A percentile compares a stretch with the other conserved stretches of the same genome.
These are phyloP conservation scores for Phaeosphaeria sp. DNA, from an alignment of 2,329 filamentous ascomycete species.

Conservation along the genomic window DNA sequence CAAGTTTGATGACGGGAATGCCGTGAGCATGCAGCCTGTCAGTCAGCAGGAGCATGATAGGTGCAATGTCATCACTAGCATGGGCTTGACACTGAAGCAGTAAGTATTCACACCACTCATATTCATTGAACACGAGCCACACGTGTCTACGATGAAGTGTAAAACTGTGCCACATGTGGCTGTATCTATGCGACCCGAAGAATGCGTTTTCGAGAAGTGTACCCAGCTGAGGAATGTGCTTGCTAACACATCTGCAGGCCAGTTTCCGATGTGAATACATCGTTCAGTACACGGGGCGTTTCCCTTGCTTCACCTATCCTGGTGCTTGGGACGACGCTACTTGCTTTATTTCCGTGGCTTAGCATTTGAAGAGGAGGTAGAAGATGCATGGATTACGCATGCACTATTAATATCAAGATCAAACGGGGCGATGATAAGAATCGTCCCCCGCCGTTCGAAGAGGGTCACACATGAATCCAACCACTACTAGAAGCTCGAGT, in stretches of 20 bases:
- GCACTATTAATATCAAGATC: neutral
- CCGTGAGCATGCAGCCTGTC: slow-evolving; percentile 39
- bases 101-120: slow-evolving; percentile 22
- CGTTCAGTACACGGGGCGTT: neutral
- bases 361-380: neutral
- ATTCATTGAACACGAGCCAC: neutral
- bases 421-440: neutral
- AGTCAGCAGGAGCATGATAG: slow-evolving; percentile 23
- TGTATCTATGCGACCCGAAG: neutral
- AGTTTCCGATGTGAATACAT: neutral
- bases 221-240: neutral
- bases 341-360: neutral
- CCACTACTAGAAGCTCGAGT: too few relatives aligned
- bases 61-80: slow-evolving; percentile 31
- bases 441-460: too few relatives aligned
- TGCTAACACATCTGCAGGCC: neutral
- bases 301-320: neutral
- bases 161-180: neutral
- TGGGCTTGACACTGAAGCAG: slow-evolving; percentile 39
- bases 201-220: neutral
- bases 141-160: neutral
- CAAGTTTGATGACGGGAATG: slow-evolving; percentile 34
- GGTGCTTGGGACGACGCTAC: neutral
- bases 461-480: too few relatives aligned
- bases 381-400: neutral